Percentiles rank a stretch among this genome's conserved stretches.
Evolutionary conservation across 768 basidiomycete species (phyloP).

Genomic region (Russula emetica): DNA sequence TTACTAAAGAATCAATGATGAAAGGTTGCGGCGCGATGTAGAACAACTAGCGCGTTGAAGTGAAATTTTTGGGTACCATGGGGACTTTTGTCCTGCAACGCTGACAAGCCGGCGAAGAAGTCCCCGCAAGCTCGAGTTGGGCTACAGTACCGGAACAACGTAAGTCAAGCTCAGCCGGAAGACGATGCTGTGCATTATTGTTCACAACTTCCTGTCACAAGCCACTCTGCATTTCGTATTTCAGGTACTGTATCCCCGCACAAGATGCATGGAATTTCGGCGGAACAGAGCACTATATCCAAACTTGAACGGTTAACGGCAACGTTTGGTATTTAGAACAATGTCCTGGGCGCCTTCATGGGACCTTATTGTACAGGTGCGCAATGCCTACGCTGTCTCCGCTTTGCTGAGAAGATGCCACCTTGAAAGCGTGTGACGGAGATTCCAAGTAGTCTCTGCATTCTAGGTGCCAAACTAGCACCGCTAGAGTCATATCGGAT

Average conservation of each 20-base stretch:
- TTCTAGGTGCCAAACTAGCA: background rate
- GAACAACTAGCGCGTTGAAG: background rate
- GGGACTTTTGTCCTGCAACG: background rate
- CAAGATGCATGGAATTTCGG: background rate
- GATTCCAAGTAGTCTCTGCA: background rate
- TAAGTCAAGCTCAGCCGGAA: background rate
- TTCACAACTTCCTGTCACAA: too few relatives aligned
- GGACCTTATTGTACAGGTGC: background rate
- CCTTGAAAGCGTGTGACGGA: background rate
- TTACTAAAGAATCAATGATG: constrained; percentile 2
- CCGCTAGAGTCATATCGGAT: too few relatives aligned
- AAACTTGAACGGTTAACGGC: background rate
- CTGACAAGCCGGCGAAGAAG: background rate
- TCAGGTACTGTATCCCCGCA: background rate
- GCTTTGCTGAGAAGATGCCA: background rate
- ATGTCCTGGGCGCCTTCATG: background rate
- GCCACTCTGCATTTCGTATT: background rate
- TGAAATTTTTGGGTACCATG: background rate
- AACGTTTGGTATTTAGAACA: background rate
- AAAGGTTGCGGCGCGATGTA: background rate
- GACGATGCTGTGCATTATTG: background rate
- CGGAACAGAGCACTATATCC: constrained; percentile 1
- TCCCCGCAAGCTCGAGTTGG: background rate
- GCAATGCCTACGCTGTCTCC: background rate
- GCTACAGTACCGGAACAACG: too few relatives aligned